phyloP scores from a whole-genome alignment of 345 rosid genomes.

The Trapa incisa region DNA sequence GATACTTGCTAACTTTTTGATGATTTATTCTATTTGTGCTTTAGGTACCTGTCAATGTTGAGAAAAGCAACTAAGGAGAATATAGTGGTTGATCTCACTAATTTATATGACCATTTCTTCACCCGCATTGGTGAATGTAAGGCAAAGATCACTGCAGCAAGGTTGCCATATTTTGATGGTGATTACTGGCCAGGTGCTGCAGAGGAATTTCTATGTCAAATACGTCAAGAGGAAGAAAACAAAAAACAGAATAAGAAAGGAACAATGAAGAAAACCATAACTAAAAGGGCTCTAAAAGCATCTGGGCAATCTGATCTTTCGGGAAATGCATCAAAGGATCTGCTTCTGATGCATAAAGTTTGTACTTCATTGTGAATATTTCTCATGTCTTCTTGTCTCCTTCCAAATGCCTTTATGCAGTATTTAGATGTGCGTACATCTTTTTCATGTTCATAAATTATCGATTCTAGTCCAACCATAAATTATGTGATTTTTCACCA shows the following conservation, averaged over 20 bases:
- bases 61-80: slow-evolving; percentile 79
- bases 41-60: slow-evolving; percentile 87
- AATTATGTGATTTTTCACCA: slow-evolving; percentile 19
- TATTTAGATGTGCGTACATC: background rate
- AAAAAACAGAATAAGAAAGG: slow-evolving; percentile 86
- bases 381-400: background rate
- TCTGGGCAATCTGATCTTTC: slow-evolving; percentile 91
- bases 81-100: slow-evolving; percentile 71
- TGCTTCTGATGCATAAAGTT: slow-evolving; percentile 93
- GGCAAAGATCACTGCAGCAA: slow-evolving; percentile 93
- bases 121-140: slow-evolving; percentile 69
- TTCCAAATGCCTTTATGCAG: background rate
- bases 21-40: slow-evolving; percentile 9
- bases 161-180: slow-evolving; percentile 98
- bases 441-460: background rate
- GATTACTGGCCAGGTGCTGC: slow-evolving; percentile 99
- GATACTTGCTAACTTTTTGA: slow-evolving; percentile 1
- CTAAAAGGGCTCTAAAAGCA: slow-evolving; percentile 95
- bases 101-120: slow-evolving; percentile 88
- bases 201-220: slow-evolving; percentile 79
- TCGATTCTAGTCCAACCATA: slow-evolving; percentile 2
- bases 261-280: slow-evolving; percentile 62
- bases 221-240: slow-evolving; percentile 92
- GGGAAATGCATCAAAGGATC: slow-evolving; percentile 81
- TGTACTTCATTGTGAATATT: slow-evolving; percentile 8